Base-by-base conservation (phyloP, 2,329 filamentous ascomycete species). In the Exophiala lecanii-corni region DNA sequence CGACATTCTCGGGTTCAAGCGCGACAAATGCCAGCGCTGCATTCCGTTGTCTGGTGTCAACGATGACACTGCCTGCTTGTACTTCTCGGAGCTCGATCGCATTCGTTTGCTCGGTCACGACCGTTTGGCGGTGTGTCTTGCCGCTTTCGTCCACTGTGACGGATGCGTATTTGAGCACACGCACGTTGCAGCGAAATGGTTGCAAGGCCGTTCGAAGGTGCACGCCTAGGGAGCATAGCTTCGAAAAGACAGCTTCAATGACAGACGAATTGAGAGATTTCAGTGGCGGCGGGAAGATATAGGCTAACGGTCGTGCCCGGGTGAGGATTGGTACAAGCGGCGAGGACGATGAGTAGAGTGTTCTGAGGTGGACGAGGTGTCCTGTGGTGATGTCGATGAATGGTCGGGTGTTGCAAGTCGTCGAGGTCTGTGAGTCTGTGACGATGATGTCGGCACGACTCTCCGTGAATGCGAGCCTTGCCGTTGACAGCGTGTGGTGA, bases 1-100 rank as follows among this genome's bases (percentile, higher is more conserved):
- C 45, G 10, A 43, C 34, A 30, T 39, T 40, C 30, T 47, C 40
- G 9, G 45, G 45, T 15, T 47, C 45, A 6, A 43, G 36, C 19
- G 45, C 40, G 7, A 47, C 26, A 28, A 47, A 47, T 20, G 45
- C 45, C 21, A 47, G 18, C 13, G 17, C 45, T 28, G 45, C 45
- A 32, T 40, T 43, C 34, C 36, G 21, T 30, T 47, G 40, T 35
- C 40, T 34, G n/a, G 45, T 47, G 30, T 31, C 42, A n/a, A 47
- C 35, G 6, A 21, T 15, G 20, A 36, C 43, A 23, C 40, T 44
- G 13, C 40, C 40, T 12, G 17, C 6, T 13, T 34, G 39, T 7
- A 47, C 19, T 36, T 43, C 26, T 16, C 31, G 17, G 19, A 38
- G 43, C 19, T 9, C 17, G 7, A 26, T 20, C 4, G 34, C 12